A percentile compares a stretch with the other conserved stretches of the same genome.
Evolutionary conservation across 2,329 filamentous ascomycete genomes (phyloP).

Genomic region (Calonectria leucothoes): DNA sequence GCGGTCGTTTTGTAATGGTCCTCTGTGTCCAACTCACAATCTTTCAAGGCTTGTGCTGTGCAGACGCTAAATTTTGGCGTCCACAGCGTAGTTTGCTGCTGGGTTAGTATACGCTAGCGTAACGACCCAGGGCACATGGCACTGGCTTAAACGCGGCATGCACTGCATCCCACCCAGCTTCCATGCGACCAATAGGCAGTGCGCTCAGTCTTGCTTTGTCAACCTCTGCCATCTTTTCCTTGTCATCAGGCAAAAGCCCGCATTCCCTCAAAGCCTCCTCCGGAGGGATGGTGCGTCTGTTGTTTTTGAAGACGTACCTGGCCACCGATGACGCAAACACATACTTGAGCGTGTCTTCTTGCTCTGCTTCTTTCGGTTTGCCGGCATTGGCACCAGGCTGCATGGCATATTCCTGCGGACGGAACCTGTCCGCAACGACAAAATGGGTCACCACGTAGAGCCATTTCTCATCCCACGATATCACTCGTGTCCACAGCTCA

Average conservation of each 20-base stretch:
- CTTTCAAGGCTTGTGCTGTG: too few species aligned
- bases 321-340: constrained; percentile 14
- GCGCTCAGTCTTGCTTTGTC: background rate
- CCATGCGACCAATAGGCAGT: background rate
- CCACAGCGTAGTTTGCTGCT: too few species aligned
- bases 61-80: background rate
- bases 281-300: constrained; percentile 5
- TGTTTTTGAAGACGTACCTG: constrained; percentile 17
- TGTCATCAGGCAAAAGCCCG: constrained; percentile 6
- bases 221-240: background rate
- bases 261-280: background rate
- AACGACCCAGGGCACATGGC: background rate
- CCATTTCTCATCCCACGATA: constrained; percentile 33
- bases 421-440: constrained; percentile 14
- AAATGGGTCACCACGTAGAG: constrained; percentile 31
- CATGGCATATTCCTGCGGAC: constrained; percentile 21
- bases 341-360: background rate
- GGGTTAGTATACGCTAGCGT: background rate
- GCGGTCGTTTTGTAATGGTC: too few species aligned
- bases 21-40: too few species aligned
- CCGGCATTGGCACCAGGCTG: background rate
- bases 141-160: constrained; percentile 10
- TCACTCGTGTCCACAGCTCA: constrained; percentile 27
- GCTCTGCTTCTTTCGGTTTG: background rate
- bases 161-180: constrained; percentile 14